Evolutionary conservation across 2,329 filamentous ascomycete genomes (phyloP).

Genomic region (Chaetoscypha palmicola): DNA sequence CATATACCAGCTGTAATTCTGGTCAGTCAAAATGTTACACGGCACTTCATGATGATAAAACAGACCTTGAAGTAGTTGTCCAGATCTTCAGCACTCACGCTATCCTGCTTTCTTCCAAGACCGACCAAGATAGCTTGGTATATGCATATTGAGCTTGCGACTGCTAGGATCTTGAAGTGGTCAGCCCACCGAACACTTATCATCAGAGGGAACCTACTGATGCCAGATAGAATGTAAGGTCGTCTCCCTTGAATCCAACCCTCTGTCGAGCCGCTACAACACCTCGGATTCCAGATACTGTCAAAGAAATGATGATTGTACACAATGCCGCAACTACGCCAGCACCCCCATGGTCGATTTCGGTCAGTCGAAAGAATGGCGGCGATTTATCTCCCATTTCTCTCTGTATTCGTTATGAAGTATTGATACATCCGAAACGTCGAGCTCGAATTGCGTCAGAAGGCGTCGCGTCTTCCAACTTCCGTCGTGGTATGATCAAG

Average conservation of each 20-base stretch:
- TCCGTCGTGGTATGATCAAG: too few relatives aligned
- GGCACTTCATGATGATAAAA: too few relatives aligned
- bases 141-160: conserved; percentile 5
- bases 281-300: conserved; percentile 4
- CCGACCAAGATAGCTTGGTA: conserved; percentile 7
- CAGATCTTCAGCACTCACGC: not conserved
- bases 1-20: conserved; percentile 6
- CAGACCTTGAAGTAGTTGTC: too few relatives aligned
- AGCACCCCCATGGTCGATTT: conserved; percentile 5
- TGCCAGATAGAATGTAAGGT: conserved; percentile 7
- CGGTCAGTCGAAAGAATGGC: conserved; percentile 8
- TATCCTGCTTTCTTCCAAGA: conserved; percentile 5
- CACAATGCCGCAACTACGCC: conserved; percentile 6
- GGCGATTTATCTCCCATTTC: conserved; percentile 5
- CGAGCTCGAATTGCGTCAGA: too few relatives aligned
- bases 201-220: too few relatives aligned
- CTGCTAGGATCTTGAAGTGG: conserved; percentile 1
- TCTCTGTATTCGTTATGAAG: not conserved
- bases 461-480: too few relatives aligned
- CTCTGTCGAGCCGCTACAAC: conserved; percentile 2
- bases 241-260: conserved; percentile 6
- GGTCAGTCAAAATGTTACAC: too few relatives aligned
- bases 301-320: conserved; percentile 6
- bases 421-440: not conserved
- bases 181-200: too few relatives aligned